phyloP scores from a whole-genome alignment of 495 filamentous ascomycete species.

The Rostrohypoxylon terebratum region DNA sequence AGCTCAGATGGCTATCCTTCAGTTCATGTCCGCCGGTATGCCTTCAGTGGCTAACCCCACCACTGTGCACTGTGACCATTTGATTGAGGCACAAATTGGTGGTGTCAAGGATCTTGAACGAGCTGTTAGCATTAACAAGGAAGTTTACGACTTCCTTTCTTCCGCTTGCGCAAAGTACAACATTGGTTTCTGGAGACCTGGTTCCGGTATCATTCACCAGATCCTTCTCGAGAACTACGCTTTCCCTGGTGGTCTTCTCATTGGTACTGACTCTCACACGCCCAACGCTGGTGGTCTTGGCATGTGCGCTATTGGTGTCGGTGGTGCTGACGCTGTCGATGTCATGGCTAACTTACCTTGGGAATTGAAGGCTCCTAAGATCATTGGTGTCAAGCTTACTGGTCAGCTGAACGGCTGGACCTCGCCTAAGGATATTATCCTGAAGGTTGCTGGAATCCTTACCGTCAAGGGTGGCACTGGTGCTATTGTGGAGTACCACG shows the following conservation, averaged over 20 bases:
- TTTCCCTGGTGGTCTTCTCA: conserved; percentile 97
- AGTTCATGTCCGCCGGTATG: conserved; percentile 99
- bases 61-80: conserved; percentile 98
- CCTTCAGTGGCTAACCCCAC: conserved; percentile 92
- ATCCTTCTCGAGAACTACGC: conserved; percentile 99
- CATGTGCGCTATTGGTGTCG: conserved; percentile 96
- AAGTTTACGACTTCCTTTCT: conserved; percentile 98
- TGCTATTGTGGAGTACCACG: conserved; percentile 94
- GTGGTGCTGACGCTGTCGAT: conserved; percentile 98
- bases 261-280: conserved; percentile 98
- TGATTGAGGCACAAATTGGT: conserved; percentile 97
- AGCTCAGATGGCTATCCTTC: conserved; percentile 98
- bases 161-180: conserved; percentile 98
- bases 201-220: conserved; percentile 99
- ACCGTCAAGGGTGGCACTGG: conserved; percentile 99
- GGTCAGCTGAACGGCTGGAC: conserved; percentile 94
- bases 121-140: conserved; percentile 96
- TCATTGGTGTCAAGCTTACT: conserved; percentile 95
- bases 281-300: conserved; percentile 98
- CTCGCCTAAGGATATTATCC: conserved; percentile 94
- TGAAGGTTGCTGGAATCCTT: conserved; percentile 96
- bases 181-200: conserved; percentile 99
- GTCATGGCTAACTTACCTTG: conserved; percentile 98
- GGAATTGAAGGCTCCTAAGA: conserved; percentile 98
- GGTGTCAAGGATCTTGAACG: conserved; percentile 94